Conservation (phyloP, 495 filamentous ascomycete species). For the Penicillium robsamsonii region DNA sequence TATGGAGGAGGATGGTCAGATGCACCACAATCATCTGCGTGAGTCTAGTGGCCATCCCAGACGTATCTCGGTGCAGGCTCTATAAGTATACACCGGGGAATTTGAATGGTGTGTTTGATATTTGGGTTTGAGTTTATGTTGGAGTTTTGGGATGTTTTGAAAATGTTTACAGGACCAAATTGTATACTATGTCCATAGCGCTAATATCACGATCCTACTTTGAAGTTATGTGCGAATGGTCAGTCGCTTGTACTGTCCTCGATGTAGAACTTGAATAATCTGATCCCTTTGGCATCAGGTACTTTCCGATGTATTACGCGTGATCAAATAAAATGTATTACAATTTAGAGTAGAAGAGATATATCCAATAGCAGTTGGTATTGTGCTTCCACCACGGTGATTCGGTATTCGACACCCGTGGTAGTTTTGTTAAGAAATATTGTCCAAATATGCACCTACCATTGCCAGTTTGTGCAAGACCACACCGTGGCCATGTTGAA, state of each 20-base stretch:
- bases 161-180: background rate
- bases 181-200: too few relatives aligned
- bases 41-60: constrained; percentile 34
- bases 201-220: too few relatives aligned
- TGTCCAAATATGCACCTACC: background rate
- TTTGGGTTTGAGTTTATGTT: background rate
- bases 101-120: background rate
- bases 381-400: background rate
- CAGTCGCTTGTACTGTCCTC: too few relatives aligned
- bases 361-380: background rate
- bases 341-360: background rate
- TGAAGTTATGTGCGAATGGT: too few relatives aligned
- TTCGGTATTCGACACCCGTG: background rate
- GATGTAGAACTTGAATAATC: too few relatives aligned
- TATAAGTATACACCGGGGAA: constrained; percentile 6
- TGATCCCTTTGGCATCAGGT: too few relatives aligned
- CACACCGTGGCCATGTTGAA: background rate
- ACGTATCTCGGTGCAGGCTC: constrained; percentile 30
- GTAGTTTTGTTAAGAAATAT: background rate
- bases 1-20: constrained; percentile 25
- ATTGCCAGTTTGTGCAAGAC: background rate
- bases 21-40: constrained; percentile 39
- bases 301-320: too few relatives aligned
- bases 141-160: background rate
- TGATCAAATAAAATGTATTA: too few relatives aligned